Evolutionary conservation across 1,284 basidiomycete genomes (phyloP).

Genomic region (Pyrrhoderma noxium): DNA sequence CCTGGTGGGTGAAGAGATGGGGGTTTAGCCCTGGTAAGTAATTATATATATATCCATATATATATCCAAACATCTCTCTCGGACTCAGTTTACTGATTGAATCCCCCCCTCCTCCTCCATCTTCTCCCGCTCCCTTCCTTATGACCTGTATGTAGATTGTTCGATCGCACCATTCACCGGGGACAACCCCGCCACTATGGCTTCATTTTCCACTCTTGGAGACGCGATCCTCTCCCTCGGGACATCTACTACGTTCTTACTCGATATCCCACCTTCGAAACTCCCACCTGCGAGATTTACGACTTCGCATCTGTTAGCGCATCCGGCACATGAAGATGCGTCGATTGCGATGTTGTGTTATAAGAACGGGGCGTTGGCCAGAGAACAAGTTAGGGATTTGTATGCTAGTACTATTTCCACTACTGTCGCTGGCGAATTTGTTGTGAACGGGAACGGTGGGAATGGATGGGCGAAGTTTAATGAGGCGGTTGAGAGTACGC

Average conservation of each 20-base stretch:
- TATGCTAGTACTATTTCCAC: constrained; percentile 38
- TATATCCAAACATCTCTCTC: no score
- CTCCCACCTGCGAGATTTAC: constrained; percentile 62
- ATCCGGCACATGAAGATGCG: constrained; percentile 53
- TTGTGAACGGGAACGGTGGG: no score
- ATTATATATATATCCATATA: no score
- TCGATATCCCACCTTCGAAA: constrained; percentile 60
- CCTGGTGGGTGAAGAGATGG: constrained; percentile 73
- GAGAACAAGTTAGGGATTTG: constrained; percentile 72
- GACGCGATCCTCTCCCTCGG: constrained; percentile 88
- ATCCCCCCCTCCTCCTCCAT: no score
- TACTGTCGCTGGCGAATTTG: no score
- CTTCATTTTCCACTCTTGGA: constrained; percentile 71
- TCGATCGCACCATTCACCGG: constrained; percentile 83
- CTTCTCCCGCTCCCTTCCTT: background rate
- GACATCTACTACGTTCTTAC: constrained; percentile 83
- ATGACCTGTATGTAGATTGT: constrained; percentile 45
- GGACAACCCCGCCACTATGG: constrained; percentile 86
- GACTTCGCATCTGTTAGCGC: constrained; percentile 65
- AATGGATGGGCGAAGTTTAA: constrained; percentile 72
- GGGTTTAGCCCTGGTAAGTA: constrained; percentile 60
- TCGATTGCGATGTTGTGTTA: constrained; percentile 79
- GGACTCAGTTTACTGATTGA: no score
- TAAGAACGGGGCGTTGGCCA: constrained; percentile 77
- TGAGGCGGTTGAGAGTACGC: constrained; percentile 48